Conservation (phyloP, 1,139 yeast genomes). For the Zygoascus hellenicus region DNA sequence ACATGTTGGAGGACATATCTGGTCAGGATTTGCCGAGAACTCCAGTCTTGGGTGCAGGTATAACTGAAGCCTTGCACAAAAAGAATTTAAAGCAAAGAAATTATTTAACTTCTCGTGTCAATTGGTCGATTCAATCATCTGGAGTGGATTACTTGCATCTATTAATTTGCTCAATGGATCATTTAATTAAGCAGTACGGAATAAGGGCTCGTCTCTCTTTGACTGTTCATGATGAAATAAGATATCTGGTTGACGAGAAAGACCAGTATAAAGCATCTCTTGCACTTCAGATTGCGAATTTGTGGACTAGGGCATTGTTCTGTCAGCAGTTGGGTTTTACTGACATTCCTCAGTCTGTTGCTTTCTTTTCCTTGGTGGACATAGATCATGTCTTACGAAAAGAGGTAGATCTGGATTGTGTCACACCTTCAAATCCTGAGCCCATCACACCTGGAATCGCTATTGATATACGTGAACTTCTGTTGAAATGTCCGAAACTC, state of each 20-base stretch:
- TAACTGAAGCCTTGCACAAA: slow-evolving; percentile 74
- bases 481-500: slow-evolving; percentile 27
- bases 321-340: slow-evolving; percentile 86
- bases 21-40: slow-evolving; percentile 78
- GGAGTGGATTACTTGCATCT: slow-evolving; percentile 95
- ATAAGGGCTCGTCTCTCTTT: slow-evolving; percentile 76
- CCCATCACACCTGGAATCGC: slow-evolving; percentile 80
- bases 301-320: slow-evolving; percentile 97
- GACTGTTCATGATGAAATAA: slow-evolving; percentile 92
- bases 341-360: slow-evolving; percentile 91
- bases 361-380: slow-evolving; percentile 92
- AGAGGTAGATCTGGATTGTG: slow-evolving; percentile 82
- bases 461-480: slow-evolving; percentile 50
- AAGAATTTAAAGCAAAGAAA: slow-evolving; percentile 53
- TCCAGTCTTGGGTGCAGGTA: slow-evolving; percentile 90
- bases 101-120: slow-evolving; percentile 83
- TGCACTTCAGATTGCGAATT: slow-evolving; percentile 78
- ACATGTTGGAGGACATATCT: slow-evolving; percentile 82
- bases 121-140: slow-evolving; percentile 97
- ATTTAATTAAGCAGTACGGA: slow-evolving; percentile 55
- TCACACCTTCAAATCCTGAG: slow-evolving; percentile 77
- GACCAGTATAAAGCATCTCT: slow-evolving; percentile 73
- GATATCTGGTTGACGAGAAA: slow-evolving; percentile 69
- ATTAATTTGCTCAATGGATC: slow-evolving; percentile 81
- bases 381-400: slow-evolving; percentile 82